A percentile compares a stretch with the other conserved stretches of the same genome.
phyloP scores from a whole-genome alignment of 2,329 filamentous ascomycete species.

The Ascochyta clinopodiicola region DNA sequence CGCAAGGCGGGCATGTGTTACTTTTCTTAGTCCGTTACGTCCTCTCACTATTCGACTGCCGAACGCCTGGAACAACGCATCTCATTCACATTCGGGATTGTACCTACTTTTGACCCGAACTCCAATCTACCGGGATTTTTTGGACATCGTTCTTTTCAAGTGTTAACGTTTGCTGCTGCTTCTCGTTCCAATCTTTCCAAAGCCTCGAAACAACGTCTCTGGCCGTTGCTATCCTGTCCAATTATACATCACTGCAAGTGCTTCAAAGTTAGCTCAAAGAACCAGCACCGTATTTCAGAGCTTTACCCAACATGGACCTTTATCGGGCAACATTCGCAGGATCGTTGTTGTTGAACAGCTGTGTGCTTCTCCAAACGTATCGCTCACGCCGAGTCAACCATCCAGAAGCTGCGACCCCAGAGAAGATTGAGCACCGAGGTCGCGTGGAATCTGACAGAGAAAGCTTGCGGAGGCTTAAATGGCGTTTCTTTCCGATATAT shows the following conservation, averaged over 20 bases:
- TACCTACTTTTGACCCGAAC: neutral
- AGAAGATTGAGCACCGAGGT: constrained; percentile 35
- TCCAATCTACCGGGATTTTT: neutral
- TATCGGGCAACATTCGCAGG: constrained; percentile 39
- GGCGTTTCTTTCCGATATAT: constrained; percentile 54
- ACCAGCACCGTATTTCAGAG: neutral
- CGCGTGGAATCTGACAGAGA: constrained; percentile 34
- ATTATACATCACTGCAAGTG: neutral
- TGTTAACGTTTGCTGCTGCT: neutral
- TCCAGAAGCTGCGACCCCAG: constrained; percentile 13
- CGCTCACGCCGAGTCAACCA: constrained; percentile 23
- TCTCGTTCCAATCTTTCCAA: neutral
- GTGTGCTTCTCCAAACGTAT: constrained; percentile 37
- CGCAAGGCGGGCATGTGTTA: constrained; percentile 1
- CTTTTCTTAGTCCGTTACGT: neutral
- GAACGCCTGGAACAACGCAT: constrained; percentile 3
- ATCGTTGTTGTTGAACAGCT: constrained; percentile 35
- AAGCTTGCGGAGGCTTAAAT: constrained; percentile 48
- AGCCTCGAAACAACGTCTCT: neutral
- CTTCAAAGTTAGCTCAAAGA: neutral
- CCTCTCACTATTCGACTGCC: constrained; percentile 4
- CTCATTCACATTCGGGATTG: constrained; percentile 5
- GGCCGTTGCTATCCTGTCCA: neutral
- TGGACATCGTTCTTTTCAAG: neutral
- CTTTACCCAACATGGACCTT: constrained; percentile 37